phyloP scores from a whole-genome alignment of 257 asterid species.

The Schizonepeta tenuifolia region DNA sequence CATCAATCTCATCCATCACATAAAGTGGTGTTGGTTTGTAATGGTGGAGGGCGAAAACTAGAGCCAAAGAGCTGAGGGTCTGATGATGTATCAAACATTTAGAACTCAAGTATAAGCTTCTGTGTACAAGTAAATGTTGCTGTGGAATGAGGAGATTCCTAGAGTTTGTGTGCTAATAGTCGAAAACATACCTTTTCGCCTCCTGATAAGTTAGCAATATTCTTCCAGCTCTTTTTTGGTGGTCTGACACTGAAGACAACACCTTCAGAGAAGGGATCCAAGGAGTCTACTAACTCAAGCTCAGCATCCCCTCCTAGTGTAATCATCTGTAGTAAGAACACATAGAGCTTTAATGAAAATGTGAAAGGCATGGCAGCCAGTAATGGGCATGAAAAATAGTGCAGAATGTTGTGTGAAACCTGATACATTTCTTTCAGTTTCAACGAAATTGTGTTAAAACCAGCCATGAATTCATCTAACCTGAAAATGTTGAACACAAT shows the following conservation, averaged over 20 bases:
- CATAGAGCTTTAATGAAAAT: conserved; percentile 1
- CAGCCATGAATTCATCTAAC: conserved; percentile 97
- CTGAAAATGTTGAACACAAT: conserved; percentile 47
- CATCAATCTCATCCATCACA: conserved; percentile 98
- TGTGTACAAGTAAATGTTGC: not conserved
- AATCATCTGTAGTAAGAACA: conserved; percentile 74
- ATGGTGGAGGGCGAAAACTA: conserved; percentile 99
- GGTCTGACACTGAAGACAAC: conserved; percentile 98
- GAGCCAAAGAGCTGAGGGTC: conserved; percentile 97
- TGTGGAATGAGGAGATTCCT: not conserved
- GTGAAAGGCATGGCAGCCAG: no score
- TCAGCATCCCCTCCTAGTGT: conserved; percentile 99
- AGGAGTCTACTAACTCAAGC: conserved; percentile 90
- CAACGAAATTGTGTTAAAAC: conserved; percentile 89
- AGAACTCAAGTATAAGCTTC: not conserved
- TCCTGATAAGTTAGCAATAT: conserved; percentile 94
- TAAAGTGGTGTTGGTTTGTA: conserved; percentile 98
- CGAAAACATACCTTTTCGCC: conserved; percentile 81
- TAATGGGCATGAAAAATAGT: not conserved
- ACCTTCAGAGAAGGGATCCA: conserved; percentile 99
- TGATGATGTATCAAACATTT: conserved; percentile 50
- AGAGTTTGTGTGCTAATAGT: not conserved
- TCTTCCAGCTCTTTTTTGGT: conserved; percentile 99
- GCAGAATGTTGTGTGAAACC: conserved; percentile 46
- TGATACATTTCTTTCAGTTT: conserved; percentile 99